phyloP scores from a whole-genome alignment of 1,139 yeast species.

The Debaryomycetaceae sp. region DNA sequence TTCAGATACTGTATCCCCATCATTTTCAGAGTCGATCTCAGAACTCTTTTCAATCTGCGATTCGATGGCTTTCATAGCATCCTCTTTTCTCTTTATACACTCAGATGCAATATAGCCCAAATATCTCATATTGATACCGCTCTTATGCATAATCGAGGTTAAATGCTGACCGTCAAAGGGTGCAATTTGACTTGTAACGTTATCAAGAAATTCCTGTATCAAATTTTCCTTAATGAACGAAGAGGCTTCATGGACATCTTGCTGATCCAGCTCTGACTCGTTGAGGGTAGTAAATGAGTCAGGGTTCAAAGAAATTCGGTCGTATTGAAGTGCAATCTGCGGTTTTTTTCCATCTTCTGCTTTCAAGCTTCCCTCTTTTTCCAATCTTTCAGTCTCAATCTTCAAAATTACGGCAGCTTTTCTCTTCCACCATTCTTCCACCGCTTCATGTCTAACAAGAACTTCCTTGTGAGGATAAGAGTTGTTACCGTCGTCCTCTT shows the following conservation, averaged over 20 bases:
- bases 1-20: conserved; percentile 19
- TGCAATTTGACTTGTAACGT: conserved; percentile 51
- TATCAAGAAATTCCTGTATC: conserved; percentile 62
- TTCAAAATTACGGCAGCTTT: conserved; percentile 56
- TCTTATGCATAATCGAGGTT: conserved; percentile 63
- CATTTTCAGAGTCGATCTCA: background rate
- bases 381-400: conserved; percentile 46
- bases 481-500: conserved; percentile 11
- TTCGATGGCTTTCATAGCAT: background rate
- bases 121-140: conserved; percentile 88
- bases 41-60: background rate
- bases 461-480: conserved; percentile 82
- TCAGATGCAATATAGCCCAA: conserved; percentile 58
- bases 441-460: conserved; percentile 80
- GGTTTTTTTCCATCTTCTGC: conserved; percentile 40
- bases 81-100: conserved; percentile 11
- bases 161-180: conserved; percentile 84
- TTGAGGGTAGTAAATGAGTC: conserved; percentile 62
- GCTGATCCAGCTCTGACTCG: conserved; percentile 50
- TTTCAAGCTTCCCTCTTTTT: conserved; percentile 41
- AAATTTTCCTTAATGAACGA: conserved; percentile 55
- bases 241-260: conserved; percentile 65
- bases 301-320: conserved; percentile 64
- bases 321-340: conserved; percentile 54
- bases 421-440: conserved; percentile 84